phyloP scores from a whole-genome alignment of 805 yeast genomes.

The Hanseniaspora mollemarum region DNA sequence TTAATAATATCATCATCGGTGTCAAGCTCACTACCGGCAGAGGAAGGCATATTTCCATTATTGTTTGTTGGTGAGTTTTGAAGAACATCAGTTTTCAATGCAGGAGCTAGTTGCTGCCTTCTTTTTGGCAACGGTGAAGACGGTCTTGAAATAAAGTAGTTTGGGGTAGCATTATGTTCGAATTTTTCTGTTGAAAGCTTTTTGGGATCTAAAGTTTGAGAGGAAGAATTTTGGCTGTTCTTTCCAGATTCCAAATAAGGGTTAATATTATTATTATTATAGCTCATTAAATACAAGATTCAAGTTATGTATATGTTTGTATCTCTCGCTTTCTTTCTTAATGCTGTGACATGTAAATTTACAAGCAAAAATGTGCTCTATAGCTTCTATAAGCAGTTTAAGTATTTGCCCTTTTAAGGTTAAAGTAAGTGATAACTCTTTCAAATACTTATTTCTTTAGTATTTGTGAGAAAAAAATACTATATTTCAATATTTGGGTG shows the following conservation, averaged over 20 bases:
- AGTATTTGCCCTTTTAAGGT: no score
- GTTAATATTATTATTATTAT: not conserved
- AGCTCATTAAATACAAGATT: not conserved
- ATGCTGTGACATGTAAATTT: no score
- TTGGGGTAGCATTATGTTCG: not conserved
- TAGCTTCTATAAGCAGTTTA: no score
- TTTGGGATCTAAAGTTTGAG: constrained; percentile 9
- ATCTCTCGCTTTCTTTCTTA: not conserved
- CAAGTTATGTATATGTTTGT: not conserved
- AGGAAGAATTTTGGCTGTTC: not conserved
- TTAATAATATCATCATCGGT: constrained; percentile 11
- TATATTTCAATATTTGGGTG: no score
- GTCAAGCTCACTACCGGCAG: constrained; percentile 1
- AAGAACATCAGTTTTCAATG: not conserved
- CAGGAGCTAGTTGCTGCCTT: not conserved
- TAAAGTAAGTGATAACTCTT: no score
- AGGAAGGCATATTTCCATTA: not conserved
- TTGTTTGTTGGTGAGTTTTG: not conserved
- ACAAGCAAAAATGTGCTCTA: no score
- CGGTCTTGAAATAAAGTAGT: not conserved
- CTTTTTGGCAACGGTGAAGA: not conserved
- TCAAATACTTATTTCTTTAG: no score
- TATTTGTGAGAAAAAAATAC: no score
- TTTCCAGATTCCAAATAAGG: not conserved
- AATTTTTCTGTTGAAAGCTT: not conserved